A percentile compares a stretch with the other conserved stretches of the same genome.
Evolutionary conservation across 2,329 filamentous ascomycete species (phyloP).

Genomic region (Paraphaeosphaeria minitans): DNA sequence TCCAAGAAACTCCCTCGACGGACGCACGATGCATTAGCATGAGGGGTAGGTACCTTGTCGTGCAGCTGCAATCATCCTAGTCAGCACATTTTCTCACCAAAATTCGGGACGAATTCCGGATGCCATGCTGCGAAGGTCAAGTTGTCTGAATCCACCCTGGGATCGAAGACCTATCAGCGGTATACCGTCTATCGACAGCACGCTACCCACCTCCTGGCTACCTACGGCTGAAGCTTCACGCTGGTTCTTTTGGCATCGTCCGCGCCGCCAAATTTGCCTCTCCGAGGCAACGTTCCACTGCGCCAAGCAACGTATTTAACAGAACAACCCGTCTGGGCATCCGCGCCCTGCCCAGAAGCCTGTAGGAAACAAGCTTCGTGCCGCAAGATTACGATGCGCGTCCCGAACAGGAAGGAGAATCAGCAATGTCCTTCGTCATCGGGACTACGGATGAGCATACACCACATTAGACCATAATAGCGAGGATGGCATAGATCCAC

Average conservation of each 20-base stretch:
- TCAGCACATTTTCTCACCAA: slow-evolving; percentile 1
- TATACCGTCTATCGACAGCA: neutral
- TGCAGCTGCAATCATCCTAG: neutral
- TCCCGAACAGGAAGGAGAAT: slow-evolving; percentile 10
- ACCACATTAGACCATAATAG: slow-evolving; percentile 3
- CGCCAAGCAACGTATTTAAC: slow-evolving; percentile 14
- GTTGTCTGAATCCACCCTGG: neutral
- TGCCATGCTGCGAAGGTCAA: neutral
- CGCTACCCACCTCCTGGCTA: neutral
- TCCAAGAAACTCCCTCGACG: neutral
- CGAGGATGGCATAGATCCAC: slow-evolving; percentile 7
- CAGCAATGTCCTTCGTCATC: neutral
- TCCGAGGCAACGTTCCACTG: slow-evolving; percentile 9
- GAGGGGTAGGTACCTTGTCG: slow-evolving; percentile 10
- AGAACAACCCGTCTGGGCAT: slow-evolving; percentile 9
- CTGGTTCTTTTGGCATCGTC: neutral
- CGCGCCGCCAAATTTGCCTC: slow-evolving; percentile 5
- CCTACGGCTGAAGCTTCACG: neutral
- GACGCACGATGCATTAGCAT: slow-evolving; percentile 1
- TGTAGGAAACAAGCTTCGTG: slow-evolving; percentile 2
- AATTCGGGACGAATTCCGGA: neutral
- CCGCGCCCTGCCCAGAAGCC: slow-evolving; percentile 2
- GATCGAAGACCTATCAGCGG: neutral
- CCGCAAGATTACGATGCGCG: slow-evolving; percentile 2
- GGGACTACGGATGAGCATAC: slow-evolving; percentile 1